Conservation (phyloP, 805 yeast genomes). For the Kuraishia capsulata region DNA sequence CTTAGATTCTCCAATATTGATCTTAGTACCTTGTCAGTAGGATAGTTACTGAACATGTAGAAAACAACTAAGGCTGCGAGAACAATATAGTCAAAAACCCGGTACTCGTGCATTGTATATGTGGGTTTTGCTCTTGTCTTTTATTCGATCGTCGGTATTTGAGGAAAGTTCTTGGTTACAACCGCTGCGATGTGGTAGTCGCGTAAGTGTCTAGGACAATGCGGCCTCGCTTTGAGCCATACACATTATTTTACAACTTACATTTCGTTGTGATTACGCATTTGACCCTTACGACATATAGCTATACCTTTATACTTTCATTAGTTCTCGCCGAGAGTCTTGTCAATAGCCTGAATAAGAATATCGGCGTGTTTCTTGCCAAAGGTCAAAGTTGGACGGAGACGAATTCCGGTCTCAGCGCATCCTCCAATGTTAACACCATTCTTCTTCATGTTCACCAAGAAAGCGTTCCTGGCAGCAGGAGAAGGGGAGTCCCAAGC, state of each 20-base stretch:
- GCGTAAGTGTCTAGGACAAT: too few species aligned
- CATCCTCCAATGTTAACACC: conserved; percentile 68
- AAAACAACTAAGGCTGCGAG: conserved; percentile 4
- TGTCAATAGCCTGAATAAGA: conserved; percentile 30
- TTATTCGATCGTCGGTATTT: too few species aligned
- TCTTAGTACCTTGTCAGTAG: not conserved
- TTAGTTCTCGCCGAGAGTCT: conserved; percentile 16
- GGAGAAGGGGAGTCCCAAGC: conserved; percentile 49
- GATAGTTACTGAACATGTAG: conserved; percentile 6
- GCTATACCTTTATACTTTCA: too few species aligned
- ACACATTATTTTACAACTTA: too few species aligned
- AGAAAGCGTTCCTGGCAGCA: conserved; percentile 35
- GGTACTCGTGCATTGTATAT: conserved; percentile 3
- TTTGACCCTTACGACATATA: too few species aligned
- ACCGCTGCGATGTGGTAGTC: conserved; percentile 3
- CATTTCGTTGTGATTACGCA: too few species aligned
- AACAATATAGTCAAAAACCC: not conserved
- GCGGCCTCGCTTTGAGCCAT: too few species aligned
- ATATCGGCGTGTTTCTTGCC: conserved; percentile 54
- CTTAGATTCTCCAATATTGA: not conserved
- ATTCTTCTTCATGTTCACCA: conserved; percentile 32
- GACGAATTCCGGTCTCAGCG: conserved; percentile 47
- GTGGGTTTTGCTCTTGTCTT: too few species aligned
- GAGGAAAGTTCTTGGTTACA: conserved; percentile 12
- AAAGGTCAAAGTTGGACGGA: conserved; percentile 59